Percentiles rank a stretch among this genome's conserved stretches.
Evolutionary conservation across 768 basidiomycete genomes (phyloP).

Genomic region (Suillus placidus): DNA sequence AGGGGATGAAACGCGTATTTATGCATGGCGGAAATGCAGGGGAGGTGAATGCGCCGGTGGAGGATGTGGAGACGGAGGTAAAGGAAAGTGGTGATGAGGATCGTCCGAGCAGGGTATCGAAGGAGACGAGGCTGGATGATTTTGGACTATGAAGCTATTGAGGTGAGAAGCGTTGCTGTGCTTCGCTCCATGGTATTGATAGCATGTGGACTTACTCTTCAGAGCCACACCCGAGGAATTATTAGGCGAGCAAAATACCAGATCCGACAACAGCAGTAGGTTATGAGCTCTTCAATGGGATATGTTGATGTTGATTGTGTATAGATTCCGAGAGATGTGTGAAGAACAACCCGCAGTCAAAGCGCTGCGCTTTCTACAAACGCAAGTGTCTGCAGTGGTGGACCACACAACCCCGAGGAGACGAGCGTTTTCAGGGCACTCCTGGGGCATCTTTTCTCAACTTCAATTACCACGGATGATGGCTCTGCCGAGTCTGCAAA

Average conservation of each 20-base stretch:
- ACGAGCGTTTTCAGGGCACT: conserved; percentile 64
- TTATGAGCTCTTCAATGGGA: conserved; percentile 8
- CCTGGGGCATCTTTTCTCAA: conserved; percentile 62
- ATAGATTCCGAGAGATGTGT: conserved; percentile 84
- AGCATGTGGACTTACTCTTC: neutral
- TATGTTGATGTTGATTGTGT: neutral
- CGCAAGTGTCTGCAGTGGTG: conserved; percentile 68
- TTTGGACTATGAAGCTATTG: conserved; percentile 71
- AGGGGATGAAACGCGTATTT: conserved; percentile 54
- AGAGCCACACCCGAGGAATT: conserved; percentile 69
- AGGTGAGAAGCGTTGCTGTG: conserved; percentile 46
- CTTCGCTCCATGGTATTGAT: neutral
- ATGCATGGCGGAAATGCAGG: conserved; percentile 83
- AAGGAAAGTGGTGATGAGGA: conserved; percentile 18
- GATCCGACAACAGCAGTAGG: conserved; percentile 75
- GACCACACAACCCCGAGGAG: conserved; percentile 67
- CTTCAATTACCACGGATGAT: conserved; percentile 19
- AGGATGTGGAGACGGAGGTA: conserved; percentile 30
- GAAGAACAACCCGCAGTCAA: conserved; percentile 57
- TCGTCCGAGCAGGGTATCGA: conserved; percentile 11
- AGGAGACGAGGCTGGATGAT: conserved; percentile 65
- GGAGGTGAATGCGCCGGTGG: conserved; percentile 22
- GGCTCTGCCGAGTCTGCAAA: neutral
- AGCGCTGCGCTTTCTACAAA: conserved; percentile 73
- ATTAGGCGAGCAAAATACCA: conserved; percentile 63